Evolutionary conservation across 2,329 filamentous ascomycete species (phyloP), one percentile per base, ranked within the genome.

Genomic region (Exserohilum turcica): DNA sequence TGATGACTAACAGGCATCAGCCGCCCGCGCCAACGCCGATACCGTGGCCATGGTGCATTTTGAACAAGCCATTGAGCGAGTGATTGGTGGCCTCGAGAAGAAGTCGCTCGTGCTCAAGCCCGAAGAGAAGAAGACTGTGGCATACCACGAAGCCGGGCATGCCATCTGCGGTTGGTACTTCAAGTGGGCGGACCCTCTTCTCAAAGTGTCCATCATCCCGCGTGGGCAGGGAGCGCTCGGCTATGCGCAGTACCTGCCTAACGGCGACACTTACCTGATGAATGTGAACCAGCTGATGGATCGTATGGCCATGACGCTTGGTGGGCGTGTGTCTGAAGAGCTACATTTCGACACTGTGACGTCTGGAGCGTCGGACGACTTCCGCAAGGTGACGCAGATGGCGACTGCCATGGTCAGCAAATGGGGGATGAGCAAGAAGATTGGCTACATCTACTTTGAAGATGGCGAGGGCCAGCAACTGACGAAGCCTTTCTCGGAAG

Each of bases 151-250:
- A 80, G 94, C 94, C 29, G 94, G 94, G 53, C 94, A 99, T 76
- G 94, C 94, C 60, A 96, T 99, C 74, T 99, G 94, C 74, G 94
- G 94, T 53, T 99, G 94, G 94, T 99, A 89, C 81, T 90, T 99
- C 79, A 86, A 91, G 76, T 92, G 90, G 74, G 94, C 94, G n/a
- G 94, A 99, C 70, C 94, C 94, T 15, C 85, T 99, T 3, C 87
- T 99, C 54, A 99, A 99, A 80, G 94, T 99, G 38, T 97, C 92
- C 52, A 99, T 99, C 76, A 97, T 99, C 67, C 94, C 94, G 15
- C 92, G 94, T 71, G 94, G 93, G 51, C 90, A 94, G 74, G 94
- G 92, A 31, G 92, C 92, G 21, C 82, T 99, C 13, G 94, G 94
- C 7, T 99, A 99, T 72, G 94, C 94, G 1, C 94, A 99, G 76